Conservation (phyloP, 2,329 filamentous ascomycete species). For the Bipolaris cookei region DNA sequence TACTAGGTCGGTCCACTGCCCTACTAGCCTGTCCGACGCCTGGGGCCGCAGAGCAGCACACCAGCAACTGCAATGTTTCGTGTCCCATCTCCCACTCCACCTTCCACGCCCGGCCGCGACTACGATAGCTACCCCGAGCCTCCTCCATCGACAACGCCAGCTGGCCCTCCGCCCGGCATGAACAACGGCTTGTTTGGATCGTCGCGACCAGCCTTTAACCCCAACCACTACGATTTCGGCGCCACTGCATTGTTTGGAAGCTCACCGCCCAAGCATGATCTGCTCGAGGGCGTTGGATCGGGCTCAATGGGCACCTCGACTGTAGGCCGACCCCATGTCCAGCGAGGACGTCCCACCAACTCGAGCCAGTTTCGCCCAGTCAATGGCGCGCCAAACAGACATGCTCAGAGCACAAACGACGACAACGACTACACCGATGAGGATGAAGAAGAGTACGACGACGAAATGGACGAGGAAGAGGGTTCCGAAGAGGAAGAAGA, state of each 20-base stretch:
- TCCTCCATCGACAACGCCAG: constrained; percentile 62
- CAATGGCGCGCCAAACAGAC: constrained; percentile 19
- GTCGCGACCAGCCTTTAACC: constrained; percentile 53
- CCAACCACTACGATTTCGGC: constrained; percentile 29
- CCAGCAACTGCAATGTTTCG: constrained; percentile 41
- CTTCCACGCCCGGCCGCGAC: constrained; percentile 45
- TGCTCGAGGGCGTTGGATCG: constrained; percentile 37
- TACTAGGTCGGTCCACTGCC: constrained; percentile 12
- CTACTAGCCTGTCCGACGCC: constrained; percentile 4
- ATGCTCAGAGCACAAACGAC: constrained; percentile 51
- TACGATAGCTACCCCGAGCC: constrained; percentile 34
- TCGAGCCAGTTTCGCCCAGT: constrained; percentile 41
- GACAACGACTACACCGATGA: constrained; percentile 35
- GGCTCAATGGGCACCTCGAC: constrained; percentile 38
- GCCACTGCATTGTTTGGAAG: constrained; percentile 31
- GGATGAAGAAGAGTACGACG: constrained; percentile 33
- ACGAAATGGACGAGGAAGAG: constrained; percentile 44
- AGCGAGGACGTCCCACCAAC: constrained; percentile 38
- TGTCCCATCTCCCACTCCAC: constrained; percentile 42
- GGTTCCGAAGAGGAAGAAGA: constrained; percentile 48
- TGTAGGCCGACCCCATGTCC: constrained; percentile 33
- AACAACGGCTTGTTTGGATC: constrained; percentile 56
- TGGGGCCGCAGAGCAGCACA: constrained; percentile 9
- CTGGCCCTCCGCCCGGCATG: constrained; percentile 58
- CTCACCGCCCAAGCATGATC: constrained; percentile 44